Evolutionary conservation across 2,329 filamentous ascomycete genomes (phyloP), one percentile per base, ranked within the genome.

Genomic region (Lecanoromycetidae sp.): DNA sequence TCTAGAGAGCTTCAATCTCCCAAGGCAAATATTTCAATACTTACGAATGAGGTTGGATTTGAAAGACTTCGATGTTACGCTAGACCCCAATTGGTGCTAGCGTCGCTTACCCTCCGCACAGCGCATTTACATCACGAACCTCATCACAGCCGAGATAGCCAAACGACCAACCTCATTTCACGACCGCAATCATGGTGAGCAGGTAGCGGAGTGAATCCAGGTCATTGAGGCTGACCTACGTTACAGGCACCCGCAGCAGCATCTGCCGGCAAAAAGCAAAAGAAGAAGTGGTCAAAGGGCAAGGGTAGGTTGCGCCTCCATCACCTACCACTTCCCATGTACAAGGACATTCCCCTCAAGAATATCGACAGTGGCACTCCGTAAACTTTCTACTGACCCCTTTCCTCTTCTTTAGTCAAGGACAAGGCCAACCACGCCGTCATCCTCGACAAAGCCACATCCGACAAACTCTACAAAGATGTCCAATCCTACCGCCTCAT

Each of bases 371-470:
- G n/a, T n/a, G n/a, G n/a, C n/a, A n/a, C n/a, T n/a, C n/a, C n/a
- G n/a, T n/a, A n/a, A n/a, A n/a, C n/a, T n/a, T n/a, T 5, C 8
- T 10, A 8, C 43, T 46, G 19, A 37, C 39, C 5, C 35, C 1
- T 6, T 1, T 30, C 3, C 26, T 3, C 5, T 7, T 27, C 20
- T 57, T 76, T 71, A 87, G 91, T 98, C 79, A 98, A 98, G 91
- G 91, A 98, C 82, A 98, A 98, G 88, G 90, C 91, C 74, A 84
- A 96, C 72, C 91, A 98, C 81, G 86, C 53, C 72, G 91, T 98
- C 73, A 79, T 96, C 68, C 87, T 98, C 75, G 91, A 98, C 79
- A 98, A 98, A 82, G 68, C 77, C 74, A 94, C 84, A 67, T 84
- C 84, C 61, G 91, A 98, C 75, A 94, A 93, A 79, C 87, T 98